Evolutionary conservation across 306 rosid species (phyloP), one percentile per base, ranked within the genome.

Genomic region (Vigna reflexopilosa): DNA sequence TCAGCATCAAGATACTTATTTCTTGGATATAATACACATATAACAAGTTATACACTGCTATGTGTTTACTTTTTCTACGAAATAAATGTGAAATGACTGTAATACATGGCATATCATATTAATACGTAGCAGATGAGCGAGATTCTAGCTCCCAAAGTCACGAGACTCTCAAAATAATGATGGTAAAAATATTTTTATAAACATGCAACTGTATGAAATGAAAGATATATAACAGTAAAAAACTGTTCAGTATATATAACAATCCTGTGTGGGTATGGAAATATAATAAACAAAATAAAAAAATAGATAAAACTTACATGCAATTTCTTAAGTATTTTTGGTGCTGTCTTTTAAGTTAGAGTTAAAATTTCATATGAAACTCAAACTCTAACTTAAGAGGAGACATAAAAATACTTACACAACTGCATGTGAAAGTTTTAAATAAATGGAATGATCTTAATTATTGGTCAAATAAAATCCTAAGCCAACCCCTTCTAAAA

Each of bases 371-470:
- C 1, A 62, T 2, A 0, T 15, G 47, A 34, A 32, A 16, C 14
- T 34, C 47, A 32, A 3, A 34, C 42, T 32, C 13, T 62, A 16
- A 32, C 9, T 7, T 5, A n/a, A 16, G 17, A 62, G 7, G 5
- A 62, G 5, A 8, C 1, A 2, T 3, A 15, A 62, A 16, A 62
- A 16, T 8, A 30, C 15, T 20, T 32, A 59, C 15, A 59, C 5
- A 28, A 30, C 5, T 30, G 20, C 44, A 61, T 61, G 12, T 61
- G 16, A 42, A 42, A 59, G 22, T 62, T 62, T 5, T 62, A 3
- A 86, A 87, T 86, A 63, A 89, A 87, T 86, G 73, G 70, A 88
- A 86, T 81, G 77, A 32, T 62, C 81, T 83, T 72, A 3, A 45
- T 45, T 45, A 68, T 78, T 66, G 62, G 66, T 70, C n/a, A 71